Base-by-base conservation (phyloP, 208 protist species). In the Acanthamoeba castellanii region DNA sequence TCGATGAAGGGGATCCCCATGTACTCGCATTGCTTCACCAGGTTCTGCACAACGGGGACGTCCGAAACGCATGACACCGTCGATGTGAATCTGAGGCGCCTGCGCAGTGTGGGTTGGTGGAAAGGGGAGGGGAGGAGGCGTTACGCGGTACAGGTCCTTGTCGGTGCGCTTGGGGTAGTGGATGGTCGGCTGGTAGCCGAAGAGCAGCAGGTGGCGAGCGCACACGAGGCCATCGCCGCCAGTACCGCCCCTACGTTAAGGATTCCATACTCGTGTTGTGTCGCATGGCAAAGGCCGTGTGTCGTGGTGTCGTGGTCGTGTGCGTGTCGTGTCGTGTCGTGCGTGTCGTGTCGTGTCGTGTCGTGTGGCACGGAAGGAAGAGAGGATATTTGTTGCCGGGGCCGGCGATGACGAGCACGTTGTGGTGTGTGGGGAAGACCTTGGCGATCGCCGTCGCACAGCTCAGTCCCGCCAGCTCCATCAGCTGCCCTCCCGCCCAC, bases 351-450 rank as follows among this genome's bases (percentile, higher is more conserved):
- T 55, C 14, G 50, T 55, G 50, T 52, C 11, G 50, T 55, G 50
- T 55, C 14, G 50, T 14, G 50, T 55, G 7, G 50, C 14, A 18
- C 8, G 30, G 55, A 59, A 25, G 42, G 30, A 74, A 74, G 37
- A 42, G 37, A 92, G 87, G 87, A 92, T 92, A 92, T 92, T 92
- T 92, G 87, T 92, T 92, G 87, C 87, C 87, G 47, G 87, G 87
- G n/a, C 87, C 87, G 16, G 57, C 87, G 57, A 92, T 92, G 59
- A 74, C 3, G 1, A 92, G 87, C 34, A 92, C 87, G 9, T 50
- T 32, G 34, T 27, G 55, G 22, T 76, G 55, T 0, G 16, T 45
- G 18, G 87, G 87, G 64, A 92, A 92, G 2, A 74, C 87, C 32
- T 92, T 92, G 13, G 57, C 87, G 64, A 74, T 74, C 22, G 87